These are phyloP conservation scores for Termitomyces sp. DNA, from an alignment of 768 basidiomycete genomes.

Conservation along the genomic window DNA sequence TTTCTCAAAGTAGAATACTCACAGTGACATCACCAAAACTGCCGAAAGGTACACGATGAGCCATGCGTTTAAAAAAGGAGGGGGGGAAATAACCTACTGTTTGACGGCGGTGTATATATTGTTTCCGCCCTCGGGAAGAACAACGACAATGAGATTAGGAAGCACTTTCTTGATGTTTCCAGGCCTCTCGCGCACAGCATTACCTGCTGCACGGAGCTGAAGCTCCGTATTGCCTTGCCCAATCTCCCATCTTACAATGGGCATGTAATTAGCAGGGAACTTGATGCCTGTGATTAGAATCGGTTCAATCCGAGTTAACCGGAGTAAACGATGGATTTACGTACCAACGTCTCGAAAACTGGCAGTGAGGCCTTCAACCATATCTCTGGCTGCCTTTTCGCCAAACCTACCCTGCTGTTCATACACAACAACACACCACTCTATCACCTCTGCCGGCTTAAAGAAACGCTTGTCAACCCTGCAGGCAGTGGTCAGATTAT, in stretches of 20 bases:
- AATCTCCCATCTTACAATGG: slow-evolving; percentile 48
- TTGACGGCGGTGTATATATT: slow-evolving; percentile 77
- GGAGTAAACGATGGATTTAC: slow-evolving; percentile 16
- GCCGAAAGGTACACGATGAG: background rate
- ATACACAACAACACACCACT: slow-evolving; percentile 64
- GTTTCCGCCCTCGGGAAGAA: slow-evolving; percentile 70
- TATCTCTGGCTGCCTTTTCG: slow-evolving; percentile 39
- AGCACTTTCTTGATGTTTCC: slow-evolving; percentile 18
- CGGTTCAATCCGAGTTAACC: background rate
- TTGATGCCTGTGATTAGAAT: slow-evolving; percentile 43
- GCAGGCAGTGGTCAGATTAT: slow-evolving; percentile 3
- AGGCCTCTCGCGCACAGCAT: slow-evolving; percentile 33
- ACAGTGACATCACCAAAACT: slow-evolving; percentile 72
- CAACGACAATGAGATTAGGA: slow-evolving; percentile 57
- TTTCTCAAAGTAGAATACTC: slow-evolving; percentile 11
- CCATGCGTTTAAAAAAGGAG: background rate
- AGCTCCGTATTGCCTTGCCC: slow-evolving; percentile 49
- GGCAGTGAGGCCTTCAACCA: slow-evolving; percentile 46
- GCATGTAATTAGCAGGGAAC: slow-evolving; percentile 33
- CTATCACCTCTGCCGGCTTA: slow-evolving; percentile 42
- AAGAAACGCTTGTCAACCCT: slow-evolving; percentile 74
- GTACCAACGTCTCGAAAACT: slow-evolving; percentile 54
- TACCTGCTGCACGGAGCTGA: slow-evolving; percentile 49
- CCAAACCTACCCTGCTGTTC: slow-evolving; percentile 56
- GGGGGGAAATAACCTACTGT: slow-evolving; percentile 44